Evolutionary conservation across 106 monocot genomes (phyloP).

Genomic region (Dioscorea dumetorum): DNA sequence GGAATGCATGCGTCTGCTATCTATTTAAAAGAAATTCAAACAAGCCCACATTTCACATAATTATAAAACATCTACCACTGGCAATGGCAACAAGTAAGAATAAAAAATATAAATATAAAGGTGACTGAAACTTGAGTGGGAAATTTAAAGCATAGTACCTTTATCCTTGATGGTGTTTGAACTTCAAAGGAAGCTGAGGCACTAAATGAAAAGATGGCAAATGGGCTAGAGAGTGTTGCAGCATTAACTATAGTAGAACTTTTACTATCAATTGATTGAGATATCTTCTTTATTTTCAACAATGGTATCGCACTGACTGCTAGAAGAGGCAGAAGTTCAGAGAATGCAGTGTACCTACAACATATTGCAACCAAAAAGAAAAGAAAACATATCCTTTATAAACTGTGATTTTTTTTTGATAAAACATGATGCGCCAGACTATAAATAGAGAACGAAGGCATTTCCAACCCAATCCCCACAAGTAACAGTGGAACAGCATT

Average conservation of each 20-base stretch:
- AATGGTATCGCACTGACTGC: slow-evolving; percentile 43
- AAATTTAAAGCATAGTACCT: slow-evolving; percentile 23
- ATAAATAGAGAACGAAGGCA: neutral
- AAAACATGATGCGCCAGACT: neutral
- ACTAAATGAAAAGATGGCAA: slow-evolving; percentile 64
- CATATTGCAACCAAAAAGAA: neutral
- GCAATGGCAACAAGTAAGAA: too few species aligned
- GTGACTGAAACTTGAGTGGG: too few species aligned
- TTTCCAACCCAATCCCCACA: too few species aligned
- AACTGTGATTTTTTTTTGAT: too few species aligned
- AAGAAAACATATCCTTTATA: neutral
- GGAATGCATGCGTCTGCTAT: too few species aligned
- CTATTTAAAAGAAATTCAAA: too few species aligned
- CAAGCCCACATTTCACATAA: too few species aligned
- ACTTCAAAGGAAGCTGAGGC: slow-evolving; percentile 92
- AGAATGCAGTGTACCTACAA: slow-evolving; percentile 84
- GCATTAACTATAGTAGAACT: slow-evolving; percentile 52
- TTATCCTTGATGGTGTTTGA: slow-evolving; percentile 72
- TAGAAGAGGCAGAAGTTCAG: slow-evolving; percentile 77
- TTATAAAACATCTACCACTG: too few species aligned
- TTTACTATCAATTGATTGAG: slow-evolving; percentile 65
- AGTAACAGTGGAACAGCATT: too few species aligned
- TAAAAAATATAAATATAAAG: too few species aligned
- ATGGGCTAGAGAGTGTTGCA: slow-evolving; percentile 47
- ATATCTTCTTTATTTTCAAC: slow-evolving; percentile 78